These are phyloP conservation scores for Hypericum androsaemum DNA, from an alignment of 345 rosid genomes.

Conservation along the genomic window DNA sequence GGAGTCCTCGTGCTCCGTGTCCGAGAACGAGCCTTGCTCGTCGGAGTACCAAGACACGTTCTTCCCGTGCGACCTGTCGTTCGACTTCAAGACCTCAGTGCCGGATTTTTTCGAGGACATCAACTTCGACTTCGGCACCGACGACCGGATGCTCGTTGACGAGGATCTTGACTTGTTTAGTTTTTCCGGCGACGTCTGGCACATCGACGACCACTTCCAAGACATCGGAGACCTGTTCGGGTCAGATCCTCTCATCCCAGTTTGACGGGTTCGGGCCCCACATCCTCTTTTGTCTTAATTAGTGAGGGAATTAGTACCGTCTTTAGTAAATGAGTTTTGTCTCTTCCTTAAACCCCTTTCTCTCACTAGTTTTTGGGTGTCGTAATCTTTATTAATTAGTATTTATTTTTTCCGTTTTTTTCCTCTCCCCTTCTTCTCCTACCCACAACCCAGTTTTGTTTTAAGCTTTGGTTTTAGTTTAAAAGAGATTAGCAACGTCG, in stretches of 20 bases:
- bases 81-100: conserved; percentile 43
- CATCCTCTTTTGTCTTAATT: too few relatives aligned
- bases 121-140: too few relatives aligned
- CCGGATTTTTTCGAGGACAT: conserved; percentile 28
- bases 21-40: conserved; percentile 36
- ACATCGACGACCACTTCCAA: conserved; percentile 46
- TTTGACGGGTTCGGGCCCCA: conserved; percentile 13
- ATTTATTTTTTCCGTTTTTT: too few relatives aligned
- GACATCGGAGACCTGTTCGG: conserved; percentile 73
- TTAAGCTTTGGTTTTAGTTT: too few relatives aligned
- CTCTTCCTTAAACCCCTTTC: too few relatives aligned
- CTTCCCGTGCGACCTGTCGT: conserved; percentile 26
- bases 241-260: conserved; percentile 54
- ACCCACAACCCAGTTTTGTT: too few relatives aligned
- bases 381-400: too few relatives aligned
- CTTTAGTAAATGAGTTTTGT: too few relatives aligned
- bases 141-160: not conserved
- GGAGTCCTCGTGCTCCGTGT: conserved; percentile 13
- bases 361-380: too few relatives aligned
- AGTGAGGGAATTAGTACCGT: too few relatives aligned
- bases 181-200: conserved; percentile 32
- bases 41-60: conserved; percentile 27
- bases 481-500: too few relatives aligned
- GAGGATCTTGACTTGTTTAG: conserved; percentile 35
- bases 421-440: too few relatives aligned